These are phyloP conservation scores for Vitis hybrid DNA, from an alignment of 177 flowering plant species.

Conservation along the genomic window DNA sequence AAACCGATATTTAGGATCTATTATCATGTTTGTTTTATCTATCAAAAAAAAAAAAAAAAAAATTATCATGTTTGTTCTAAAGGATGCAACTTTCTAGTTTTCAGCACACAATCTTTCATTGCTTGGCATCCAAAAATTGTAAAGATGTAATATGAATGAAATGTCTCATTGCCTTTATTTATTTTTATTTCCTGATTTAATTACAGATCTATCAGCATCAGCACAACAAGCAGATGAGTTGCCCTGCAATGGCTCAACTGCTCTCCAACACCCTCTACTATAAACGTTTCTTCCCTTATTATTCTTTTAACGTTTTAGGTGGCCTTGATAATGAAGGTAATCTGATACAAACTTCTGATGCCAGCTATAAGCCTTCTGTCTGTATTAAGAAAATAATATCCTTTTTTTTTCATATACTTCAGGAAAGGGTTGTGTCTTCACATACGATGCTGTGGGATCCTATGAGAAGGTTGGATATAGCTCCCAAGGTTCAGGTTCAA, in stretches of 20 bases:
- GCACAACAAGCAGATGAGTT: slow-evolving; percentile 98
- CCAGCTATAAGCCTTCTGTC: slow-evolving; percentile 1
- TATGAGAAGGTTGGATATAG: slow-evolving; percentile 97
- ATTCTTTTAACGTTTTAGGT: slow-evolving; percentile 92
- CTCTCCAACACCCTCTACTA: slow-evolving; percentile 95
- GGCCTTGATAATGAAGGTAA: slow-evolving; percentile 94
- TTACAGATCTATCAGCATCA: slow-evolving; percentile 88
- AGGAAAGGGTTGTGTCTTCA: slow-evolving; percentile 98
- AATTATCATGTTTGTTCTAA: too few relatives aligned
- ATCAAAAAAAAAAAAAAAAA: too few relatives aligned
- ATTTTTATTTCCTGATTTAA: background rate
- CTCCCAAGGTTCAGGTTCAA: slow-evolving; percentile 93
- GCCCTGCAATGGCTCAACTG: slow-evolving; percentile 97
- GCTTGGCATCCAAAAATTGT: too few relatives aligned
- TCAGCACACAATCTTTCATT: background rate
- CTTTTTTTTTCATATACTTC: slow-evolving; percentile 9
- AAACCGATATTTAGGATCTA: too few relatives aligned
- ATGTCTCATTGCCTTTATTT: too few relatives aligned
- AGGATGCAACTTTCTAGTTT: too few relatives aligned
- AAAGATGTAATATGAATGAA: too few relatives aligned
- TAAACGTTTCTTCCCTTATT: slow-evolving; percentile 97
- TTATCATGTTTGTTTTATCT: too few relatives aligned
- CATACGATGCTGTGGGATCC: slow-evolving; percentile 99
- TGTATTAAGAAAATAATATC: background rate
- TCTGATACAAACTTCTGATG: background rate